These are phyloP conservation scores for Pythium scleroteichum DNA, from an alignment of 352 stramenopile genomes.

Conservation along the genomic window DNA sequence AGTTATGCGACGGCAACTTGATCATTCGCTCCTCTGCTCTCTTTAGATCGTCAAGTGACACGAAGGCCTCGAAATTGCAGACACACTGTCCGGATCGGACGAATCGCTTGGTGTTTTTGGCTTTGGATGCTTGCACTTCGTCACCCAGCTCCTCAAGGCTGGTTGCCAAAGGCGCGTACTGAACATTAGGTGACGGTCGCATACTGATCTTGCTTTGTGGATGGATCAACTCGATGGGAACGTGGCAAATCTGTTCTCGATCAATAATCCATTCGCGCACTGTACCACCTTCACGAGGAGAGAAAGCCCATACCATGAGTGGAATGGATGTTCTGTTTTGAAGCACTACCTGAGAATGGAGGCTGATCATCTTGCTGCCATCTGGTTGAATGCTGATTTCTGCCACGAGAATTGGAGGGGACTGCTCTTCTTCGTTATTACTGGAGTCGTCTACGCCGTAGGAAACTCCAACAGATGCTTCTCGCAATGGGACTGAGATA, in stretches of 20 bases:
- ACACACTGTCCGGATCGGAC: conserved; percentile 72
- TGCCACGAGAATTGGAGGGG: conserved; percentile 73
- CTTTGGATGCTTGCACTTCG: conserved; percentile 66
- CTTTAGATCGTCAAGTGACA: conserved; percentile 63
- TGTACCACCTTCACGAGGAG: conserved; percentile 66
- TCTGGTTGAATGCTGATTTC: conserved; percentile 88
- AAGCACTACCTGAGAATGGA: conserved; percentile 86
- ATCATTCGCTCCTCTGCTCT: conserved; percentile 40
- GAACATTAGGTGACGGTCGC: conserved; percentile 76
- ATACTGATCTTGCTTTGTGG: conserved; percentile 89
- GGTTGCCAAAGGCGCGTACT: conserved; percentile 81
- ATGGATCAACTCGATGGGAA: conserved; percentile 84
- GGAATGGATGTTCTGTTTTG: conserved; percentile 87
- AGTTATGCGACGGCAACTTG: conserved; percentile 37
- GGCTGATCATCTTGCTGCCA: conserved; percentile 85
- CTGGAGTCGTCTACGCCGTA: conserved; percentile 31
- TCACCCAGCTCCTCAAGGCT: conserved; percentile 81
- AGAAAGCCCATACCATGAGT: conserved; percentile 89
- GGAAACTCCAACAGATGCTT: conserved; percentile 28
- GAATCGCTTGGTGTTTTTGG: conserved; percentile 80
- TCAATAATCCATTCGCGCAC: conserved; percentile 83
- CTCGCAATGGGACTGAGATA: conserved; percentile 75
- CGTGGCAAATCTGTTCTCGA: conserved; percentile 76
- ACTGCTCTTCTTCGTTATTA: conserved; percentile 55
- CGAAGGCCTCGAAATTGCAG: conserved; percentile 83